These are phyloP conservation scores for Houttuynia cordata DNA, from an alignment of 164 flowering plant genomes.

Conservation along the genomic window DNA sequence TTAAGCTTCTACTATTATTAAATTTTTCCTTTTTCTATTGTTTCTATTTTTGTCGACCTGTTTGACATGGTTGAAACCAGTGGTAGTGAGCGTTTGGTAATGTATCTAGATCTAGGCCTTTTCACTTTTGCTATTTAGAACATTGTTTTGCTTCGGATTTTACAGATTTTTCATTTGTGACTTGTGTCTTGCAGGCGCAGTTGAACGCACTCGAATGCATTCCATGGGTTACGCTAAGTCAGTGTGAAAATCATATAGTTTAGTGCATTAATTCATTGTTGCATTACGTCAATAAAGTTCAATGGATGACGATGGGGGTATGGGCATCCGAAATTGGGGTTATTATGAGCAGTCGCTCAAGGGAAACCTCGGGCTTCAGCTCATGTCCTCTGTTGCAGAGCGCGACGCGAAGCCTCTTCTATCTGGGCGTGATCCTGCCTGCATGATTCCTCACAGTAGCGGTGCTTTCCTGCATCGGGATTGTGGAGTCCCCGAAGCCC, in stretches of 20 bases:
- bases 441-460: conserved; percentile 27
- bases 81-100: too few relatives aligned
- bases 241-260: neutral
- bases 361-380: conserved; percentile 59
- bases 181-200: too few relatives aligned
- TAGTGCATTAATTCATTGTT: neutral
- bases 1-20: too few relatives aligned
- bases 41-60: too few relatives aligned
- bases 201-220: too few relatives aligned
- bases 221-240: too few relatives aligned
- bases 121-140: too few relatives aligned
- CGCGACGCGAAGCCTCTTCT: conserved; percentile 42
- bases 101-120: too few relatives aligned
- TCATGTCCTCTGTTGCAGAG: conserved; percentile 43
- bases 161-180: too few relatives aligned
- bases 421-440: conserved; percentile 38
- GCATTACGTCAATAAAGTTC: neutral
- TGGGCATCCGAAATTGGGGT: conserved; percentile 71
- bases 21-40: too few relatives aligned
- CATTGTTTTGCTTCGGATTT: too few relatives aligned
- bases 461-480: conserved; percentile 44
- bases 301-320: conserved; percentile 62
- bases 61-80: too few relatives aligned
- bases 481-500: conserved; percentile 29
- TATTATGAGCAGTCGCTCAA: conserved; percentile 55